These are phyloP conservation scores for Sordaria brevicollis DNA, from an alignment of 495 filamentous ascomycete species.

Conservation along the genomic window DNA sequence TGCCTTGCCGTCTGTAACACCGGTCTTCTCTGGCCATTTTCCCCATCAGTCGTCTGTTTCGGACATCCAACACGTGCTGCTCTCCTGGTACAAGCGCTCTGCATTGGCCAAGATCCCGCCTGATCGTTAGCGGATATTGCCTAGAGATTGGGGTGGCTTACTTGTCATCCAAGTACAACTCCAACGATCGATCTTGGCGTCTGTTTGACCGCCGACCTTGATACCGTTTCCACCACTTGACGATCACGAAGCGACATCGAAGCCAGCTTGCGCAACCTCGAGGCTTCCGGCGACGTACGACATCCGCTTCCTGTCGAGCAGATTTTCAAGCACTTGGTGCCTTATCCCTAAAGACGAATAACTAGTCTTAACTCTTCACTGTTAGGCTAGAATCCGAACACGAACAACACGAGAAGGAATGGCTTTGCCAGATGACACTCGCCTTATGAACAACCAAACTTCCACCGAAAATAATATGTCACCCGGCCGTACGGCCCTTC, in stretches of 20 bases:
- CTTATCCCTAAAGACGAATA: background rate
- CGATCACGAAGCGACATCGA: background rate
- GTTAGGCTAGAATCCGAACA: background rate
- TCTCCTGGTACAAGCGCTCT: background rate
- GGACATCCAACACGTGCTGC: background rate
- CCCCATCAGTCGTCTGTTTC: background rate
- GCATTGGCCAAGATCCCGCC: background rate
- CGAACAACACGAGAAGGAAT: background rate
- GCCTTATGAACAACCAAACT: constrained; percentile 1
- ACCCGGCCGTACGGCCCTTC: constrained; percentile 20
- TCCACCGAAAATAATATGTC: constrained; percentile 3
- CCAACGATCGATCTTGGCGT: background rate
- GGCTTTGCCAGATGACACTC: constrained; percentile 12
- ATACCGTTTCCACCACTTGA: constrained; percentile 2
- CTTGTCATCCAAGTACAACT: background rate
- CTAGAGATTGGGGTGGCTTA: background rate
- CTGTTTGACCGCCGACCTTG: constrained; percentile 1
- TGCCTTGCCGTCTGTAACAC: background rate
- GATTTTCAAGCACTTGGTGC: background rate
- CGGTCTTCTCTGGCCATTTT: background rate
- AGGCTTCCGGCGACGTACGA: background rate
- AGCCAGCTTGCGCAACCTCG: background rate
- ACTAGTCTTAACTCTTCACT: background rate
- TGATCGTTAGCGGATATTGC: background rate
- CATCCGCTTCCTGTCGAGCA: background rate